Base-by-base conservation (phyloP, 1,139 yeast genomes). In the Magnusiomyces suaveolens region DNA sequence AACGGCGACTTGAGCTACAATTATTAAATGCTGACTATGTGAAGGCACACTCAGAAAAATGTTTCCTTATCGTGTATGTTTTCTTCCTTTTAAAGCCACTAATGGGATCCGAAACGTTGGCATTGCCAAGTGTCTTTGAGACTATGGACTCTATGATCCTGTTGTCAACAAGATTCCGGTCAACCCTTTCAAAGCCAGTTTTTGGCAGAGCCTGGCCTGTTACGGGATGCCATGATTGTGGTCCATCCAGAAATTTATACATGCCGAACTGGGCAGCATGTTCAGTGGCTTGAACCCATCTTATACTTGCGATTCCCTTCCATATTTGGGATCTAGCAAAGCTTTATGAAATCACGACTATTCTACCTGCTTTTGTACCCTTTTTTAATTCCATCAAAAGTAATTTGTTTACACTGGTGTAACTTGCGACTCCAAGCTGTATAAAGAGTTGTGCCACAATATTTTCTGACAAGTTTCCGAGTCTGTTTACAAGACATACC, bases 91-190 rank as follows among this genome's bases (percentile, higher is more conserved):
- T 75, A 89, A 90, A 73, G 71, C 78, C 2, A 60, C 71, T 32
- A 67, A 81, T 52, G 96, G 96, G 23, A 75, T 92, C 56, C 97
- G 92, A 71, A 97, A 97, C 26, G 88, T 90, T 64, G 98, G 92
- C 69, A 83, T 92, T 58, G 97, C 98, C 57, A 92, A 92, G 75
- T 82, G 98, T 71, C 79, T 92, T 59, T 97, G 92, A 72, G 98
- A 92, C 72, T 92, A 90, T 68, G 97, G 97, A 1, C 92, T 92
- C 83, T 98, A 92, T 71, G 97, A 97, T 0, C 98, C 98, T 62
- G 96, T 92, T 53, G 90, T 97, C 14, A 95, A 95, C 58, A 92
- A 98, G 2, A 78, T 92, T 63, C 92, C 92, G 98, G 83, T 92
- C 61, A 98, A 92, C 73, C 98, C 98, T 57, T 92, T 98, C 2